A percentile compares a stretch with the other conserved stretches of the same genome.
Evolutionary conservation across 2,329 filamentous ascomycete genomes (phyloP).

Genomic region (Fusarium humuli): DNA sequence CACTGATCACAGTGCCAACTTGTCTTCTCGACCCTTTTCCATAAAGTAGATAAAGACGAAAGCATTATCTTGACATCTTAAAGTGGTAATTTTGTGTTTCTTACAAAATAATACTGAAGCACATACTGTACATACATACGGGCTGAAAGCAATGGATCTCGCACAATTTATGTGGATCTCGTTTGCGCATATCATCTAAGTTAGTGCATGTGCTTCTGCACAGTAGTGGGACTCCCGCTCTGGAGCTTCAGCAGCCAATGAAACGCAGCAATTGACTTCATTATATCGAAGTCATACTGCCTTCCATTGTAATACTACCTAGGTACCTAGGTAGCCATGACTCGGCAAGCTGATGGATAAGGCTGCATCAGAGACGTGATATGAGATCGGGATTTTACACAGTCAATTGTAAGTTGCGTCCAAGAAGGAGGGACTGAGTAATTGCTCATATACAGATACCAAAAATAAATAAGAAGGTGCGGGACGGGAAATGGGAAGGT

Average conservation of each 20-base stretch:
- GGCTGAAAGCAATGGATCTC: neutral
- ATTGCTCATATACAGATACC: neutral
- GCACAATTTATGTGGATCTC: neutral
- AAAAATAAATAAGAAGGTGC: neutral
- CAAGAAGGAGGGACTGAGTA: neutral
- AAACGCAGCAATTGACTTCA: neutral
- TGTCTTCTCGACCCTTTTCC: neutral
- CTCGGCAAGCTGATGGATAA: neutral
- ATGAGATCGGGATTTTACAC: neutral
- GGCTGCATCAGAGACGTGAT: neutral
- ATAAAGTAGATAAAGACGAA: neutral
- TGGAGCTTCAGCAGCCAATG: constrained; percentile 29
- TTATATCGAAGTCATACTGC: neutral
- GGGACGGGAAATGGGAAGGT: neutral
- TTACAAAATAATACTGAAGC: neutral
- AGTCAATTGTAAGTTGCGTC: neutral
- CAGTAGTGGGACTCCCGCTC: constrained; percentile 33
- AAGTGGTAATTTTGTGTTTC: neutral
- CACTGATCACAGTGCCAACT: neutral
- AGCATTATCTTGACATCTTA: neutral
- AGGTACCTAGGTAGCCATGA: neutral
- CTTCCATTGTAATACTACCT: neutral
- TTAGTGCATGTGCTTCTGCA: constrained; percentile 13
- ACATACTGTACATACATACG: neutral
- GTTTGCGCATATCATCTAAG: neutral